Base-by-base conservation (phyloP, 2,329 filamentous ascomycete species). In the Chaetomium olivaceum region DNA sequence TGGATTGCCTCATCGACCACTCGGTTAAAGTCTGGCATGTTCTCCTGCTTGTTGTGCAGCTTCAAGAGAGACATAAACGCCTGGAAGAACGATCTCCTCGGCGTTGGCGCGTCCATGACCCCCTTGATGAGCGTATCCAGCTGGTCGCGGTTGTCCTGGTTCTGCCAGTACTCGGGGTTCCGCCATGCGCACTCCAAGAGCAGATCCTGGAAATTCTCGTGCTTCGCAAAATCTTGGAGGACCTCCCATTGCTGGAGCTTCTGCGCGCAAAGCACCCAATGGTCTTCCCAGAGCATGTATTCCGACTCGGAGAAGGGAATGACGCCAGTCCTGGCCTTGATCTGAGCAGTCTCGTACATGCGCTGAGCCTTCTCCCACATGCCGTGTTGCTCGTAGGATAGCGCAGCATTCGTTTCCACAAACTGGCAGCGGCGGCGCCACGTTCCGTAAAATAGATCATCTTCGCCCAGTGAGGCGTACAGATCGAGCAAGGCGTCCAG, bases 211-310 rank as follows among this genome's bases (percentile, higher is more conserved):
- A 97, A 91, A 74, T 99, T 99, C 76, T 99, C 96, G 73, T 99
- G 95, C 78, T 99, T 99, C 4, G 95, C 93, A 74, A 98, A 98
- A 73, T 99, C 96, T 68, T 93, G 92, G 39, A 99, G 79, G 64
- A 99, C 94, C 73, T 99, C 95, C 95, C 95, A 99, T 75, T 99
- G 96, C 77, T 99, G 96, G 55, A 99, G 83, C 79, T 99, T 99
- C 79, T 98, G 93, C 0, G 94, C 95, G 76, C 95, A 99, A 58
- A 97, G 85, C 51, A 99, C 89, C 95, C 95, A 99, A 73, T 99
- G 96, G 75, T 99, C 95, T 78, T 99, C 95, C 95, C 95, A 99
- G 1, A 99, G 85, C 87, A 96, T 97, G 78, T 99, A 99, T 78
- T 99, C 95, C 36, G 90, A 93, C 73, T 96, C 91, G 0, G 94